Evolutionary conservation across 108 stramenopile genomes (phyloP), one percentile per base, ranked within the genome.

Genomic region (Skeletonema menzelii): DNA sequence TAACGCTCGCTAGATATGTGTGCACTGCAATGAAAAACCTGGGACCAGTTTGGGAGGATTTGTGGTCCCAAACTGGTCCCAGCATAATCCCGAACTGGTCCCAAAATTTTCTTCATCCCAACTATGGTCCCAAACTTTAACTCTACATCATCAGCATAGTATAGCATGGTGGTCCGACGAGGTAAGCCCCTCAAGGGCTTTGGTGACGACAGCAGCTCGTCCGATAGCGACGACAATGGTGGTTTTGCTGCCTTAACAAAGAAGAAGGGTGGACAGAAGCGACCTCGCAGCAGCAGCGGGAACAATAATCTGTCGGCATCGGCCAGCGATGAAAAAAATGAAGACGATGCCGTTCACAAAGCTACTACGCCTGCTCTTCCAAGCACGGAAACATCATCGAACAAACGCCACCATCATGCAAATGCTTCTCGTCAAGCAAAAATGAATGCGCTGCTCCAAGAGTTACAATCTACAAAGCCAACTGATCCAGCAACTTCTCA

Each of bases 361-460:
- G 28, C 5, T 37, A 38, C 32, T 11, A 20, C 24, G 6, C 15
- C 27, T 37, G 68, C 26, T 58, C 32, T 27, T 27, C 68, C 38
- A 22, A 37, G 27, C 19, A 31, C 15, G 2, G 70, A 27, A 15
- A 66, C 80, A 30, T 73, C 73, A 56, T 63, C 74, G 27, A 69
- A 28, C 67, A 83, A 79, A 40, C 72, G 82, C 14, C 82, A 83
- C 46, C 82, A 83, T 58, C 73, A 83, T 61, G 10, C 68, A 35
- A 73, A 62, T 31, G 53, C 77, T 60, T 57, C 72, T 31, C 77
- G 93, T 27, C 86, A 88, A 62, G 80, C 84, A 8, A 89, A 91
- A 69, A 91, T 94, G 91, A 88, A 94, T 64, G 90, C 93, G 5
- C 61, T 94, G 0, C 47, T 94, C 10, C 60, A 85, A 58, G 93